These are phyloP conservation scores for Lipomyces kockii DNA, from an alignment of 805 yeast species.

Conservation along the genomic window DNA sequence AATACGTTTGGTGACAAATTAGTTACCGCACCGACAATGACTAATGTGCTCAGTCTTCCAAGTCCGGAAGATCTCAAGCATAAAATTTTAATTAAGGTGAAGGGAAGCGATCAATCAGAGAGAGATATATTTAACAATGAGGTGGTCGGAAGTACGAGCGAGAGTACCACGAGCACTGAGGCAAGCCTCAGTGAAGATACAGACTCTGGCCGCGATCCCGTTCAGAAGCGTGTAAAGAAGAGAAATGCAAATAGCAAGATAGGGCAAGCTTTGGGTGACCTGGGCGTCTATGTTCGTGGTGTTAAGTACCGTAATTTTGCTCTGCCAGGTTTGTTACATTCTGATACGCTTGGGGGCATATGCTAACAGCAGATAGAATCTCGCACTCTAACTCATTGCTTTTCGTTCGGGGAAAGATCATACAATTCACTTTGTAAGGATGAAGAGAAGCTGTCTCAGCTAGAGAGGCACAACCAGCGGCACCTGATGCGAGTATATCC, in stretches of 20 bases:
- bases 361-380: slow-evolving; percentile 56
- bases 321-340: slow-evolving; percentile 52
- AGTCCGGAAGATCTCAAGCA: slow-evolving; percentile 75
- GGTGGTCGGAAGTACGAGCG: slow-evolving; percentile 38
- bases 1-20: slow-evolving; percentile 65
- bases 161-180: slow-evolving; percentile 40
- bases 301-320: slow-evolving; percentile 80
- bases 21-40: slow-evolving; percentile 49
- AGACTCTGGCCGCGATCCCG: slow-evolving; percentile 46
- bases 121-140: slow-evolving; percentile 9
- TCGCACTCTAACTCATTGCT: slow-evolving; percentile 77
- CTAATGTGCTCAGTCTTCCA: slow-evolving; percentile 54
- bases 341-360: no score
- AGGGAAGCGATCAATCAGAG: slow-evolving; percentile 52
- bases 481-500: slow-evolving; percentile 88
- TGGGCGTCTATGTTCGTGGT: slow-evolving; percentile 79
- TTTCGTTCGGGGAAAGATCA: slow-evolving; percentile 81
- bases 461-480: slow-evolving; percentile 75
- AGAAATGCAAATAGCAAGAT: slow-evolving; percentile 40
- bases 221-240: slow-evolving; percentile 21
- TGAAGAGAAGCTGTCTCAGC: slow-evolving; percentile 55
- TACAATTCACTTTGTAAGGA: slow-evolving; percentile 69
- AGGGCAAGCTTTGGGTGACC: slow-evolving; percentile 52
- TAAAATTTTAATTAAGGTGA: slow-evolving; percentile 76
- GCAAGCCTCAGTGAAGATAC: slow-evolving; percentile 46